These are phyloP conservation scores for Nicotiana sylvestris DNA, from an alignment of 257 asterid genomes.

Conservation along the genomic window DNA sequence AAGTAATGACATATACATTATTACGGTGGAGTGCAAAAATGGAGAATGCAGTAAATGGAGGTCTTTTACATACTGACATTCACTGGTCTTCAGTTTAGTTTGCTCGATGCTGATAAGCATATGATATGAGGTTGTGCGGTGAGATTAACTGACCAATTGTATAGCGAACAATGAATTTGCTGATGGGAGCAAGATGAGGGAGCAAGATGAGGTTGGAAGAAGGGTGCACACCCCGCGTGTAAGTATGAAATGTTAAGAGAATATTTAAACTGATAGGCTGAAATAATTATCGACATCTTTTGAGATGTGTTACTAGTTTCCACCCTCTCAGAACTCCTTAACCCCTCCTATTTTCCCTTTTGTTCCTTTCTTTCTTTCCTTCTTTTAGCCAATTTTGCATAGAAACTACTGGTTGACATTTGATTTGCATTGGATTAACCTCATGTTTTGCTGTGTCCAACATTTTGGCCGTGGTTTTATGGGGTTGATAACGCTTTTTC, in stretches of 20 bases:
- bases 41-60: not conserved
- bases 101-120: conserved; percentile 24
- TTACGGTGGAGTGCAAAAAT: not conserved
- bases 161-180: conserved; percentile 48
- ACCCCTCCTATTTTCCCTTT: not conserved
- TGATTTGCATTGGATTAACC: conserved; percentile 11
- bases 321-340: not conserved
- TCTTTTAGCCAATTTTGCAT: conserved; percentile 37
- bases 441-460: conserved; percentile 4
- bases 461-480: not conserved
- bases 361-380: not conserved
- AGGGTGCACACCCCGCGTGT: conserved; percentile 45
- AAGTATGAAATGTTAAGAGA: conserved; percentile 46
- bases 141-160: conserved; percentile 54
- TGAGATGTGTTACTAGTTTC: conserved; percentile 1
- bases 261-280: conserved; percentile 25
- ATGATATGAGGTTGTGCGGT: conserved; percentile 28
- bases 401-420: conserved; percentile 28
- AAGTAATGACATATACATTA: conserved; percentile 37
- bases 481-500: conserved; percentile 1
- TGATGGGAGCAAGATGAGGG: conserved; percentile 30
- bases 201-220: conserved; percentile 29
- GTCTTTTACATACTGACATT: conserved; percentile 10
- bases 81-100: conserved; percentile 19
- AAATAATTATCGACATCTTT: conserved; percentile 42